Evolutionary conservation across 495 filamentous ascomycete species (phyloP), one percentile per base, ranked within the genome.

Genomic region (Tricharina praecox): DNA sequence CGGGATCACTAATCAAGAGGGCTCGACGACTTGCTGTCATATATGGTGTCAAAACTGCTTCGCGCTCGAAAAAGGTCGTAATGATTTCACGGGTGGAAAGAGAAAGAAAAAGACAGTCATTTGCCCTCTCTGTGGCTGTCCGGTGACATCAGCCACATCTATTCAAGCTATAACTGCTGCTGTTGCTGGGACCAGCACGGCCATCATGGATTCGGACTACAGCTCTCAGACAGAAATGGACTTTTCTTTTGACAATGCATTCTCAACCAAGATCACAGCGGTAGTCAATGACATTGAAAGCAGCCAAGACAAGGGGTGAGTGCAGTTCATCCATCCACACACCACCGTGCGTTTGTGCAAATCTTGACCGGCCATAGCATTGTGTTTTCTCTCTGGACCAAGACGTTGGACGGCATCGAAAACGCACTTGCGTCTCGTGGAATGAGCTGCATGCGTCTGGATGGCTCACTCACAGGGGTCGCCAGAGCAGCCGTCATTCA

Each of bases 301-400:
- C 18, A 45, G 57, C 30, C 35, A 61, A 30, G 44, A 51, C 4
- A 68, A 67, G 45, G 65, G 65, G 66, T 63, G 56, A 51, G 20
- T 38, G 24, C 45, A n/a, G 35, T 16, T 7, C 10, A 7, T 7
- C 35, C 18, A n/a, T 7, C 35, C 4, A 20, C 45, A n/a, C 34
- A 39, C 37, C 45, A 23, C 2, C 21, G 1, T 47, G 18, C 23
- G 25, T 32, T 49, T 23, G 11, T 8, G 33, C 13, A 25, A 15
- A 35, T 8, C 25, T 37, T 25, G 42, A 41, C 16, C 36, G 15
- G 18, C 16, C 40, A 30, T 43, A 74, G 70, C 30, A 66, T 75
- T 50, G 60, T 74, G 7, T 74, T 74, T 50, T 72, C 71, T 3
- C 70, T 55, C 48, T 74, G 71, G 71, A 72, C 64, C 16, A 59